Percentiles rank a stretch among this genome's conserved stretches.
phyloP scores from a whole-genome alignment of 371 early-diverging fungal genomes.

The Modicella reniformis region DNA sequence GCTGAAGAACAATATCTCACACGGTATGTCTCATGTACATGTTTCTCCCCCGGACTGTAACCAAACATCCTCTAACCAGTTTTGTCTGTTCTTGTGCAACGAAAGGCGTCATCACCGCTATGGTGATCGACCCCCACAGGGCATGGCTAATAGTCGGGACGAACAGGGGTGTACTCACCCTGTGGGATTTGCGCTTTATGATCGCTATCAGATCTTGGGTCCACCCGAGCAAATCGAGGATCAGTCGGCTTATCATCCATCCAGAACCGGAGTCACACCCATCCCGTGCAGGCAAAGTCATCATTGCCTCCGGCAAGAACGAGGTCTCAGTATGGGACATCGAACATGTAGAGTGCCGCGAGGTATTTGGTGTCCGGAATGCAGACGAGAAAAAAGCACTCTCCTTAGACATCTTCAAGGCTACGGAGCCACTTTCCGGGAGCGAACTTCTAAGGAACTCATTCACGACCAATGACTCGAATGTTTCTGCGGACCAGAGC shows the following conservation, averaged over 20 bases:
- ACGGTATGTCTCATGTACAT: conserved; percentile 53
- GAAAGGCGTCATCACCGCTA: conserved; percentile 73
- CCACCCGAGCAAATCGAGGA: conserved; percentile 78
- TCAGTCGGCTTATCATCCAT: conserved; percentile 70
- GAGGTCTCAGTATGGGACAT: conserved; percentile 91
- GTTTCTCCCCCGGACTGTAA: background rate
- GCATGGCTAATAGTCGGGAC: conserved; percentile 86
- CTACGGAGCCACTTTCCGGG: conserved; percentile 64
- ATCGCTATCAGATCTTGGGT: conserved; percentile 81
- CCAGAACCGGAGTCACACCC: conserved; percentile 60
- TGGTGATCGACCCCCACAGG: conserved; percentile 73
- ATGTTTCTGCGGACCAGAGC: conserved; percentile 62
- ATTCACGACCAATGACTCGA: conserved; percentile 64
- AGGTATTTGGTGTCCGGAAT: conserved; percentile 73
- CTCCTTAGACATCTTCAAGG: conserved; percentile 62
- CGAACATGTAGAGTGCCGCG: conserved; percentile 73
- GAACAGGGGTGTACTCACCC: conserved; percentile 78
- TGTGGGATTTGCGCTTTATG: conserved; percentile 89
- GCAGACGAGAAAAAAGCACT: conserved; percentile 69
- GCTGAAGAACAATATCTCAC: conserved; percentile 65
- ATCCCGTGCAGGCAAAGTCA: conserved; percentile 58
- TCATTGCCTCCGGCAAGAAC: conserved; percentile 76
- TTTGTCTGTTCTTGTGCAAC: background rate
- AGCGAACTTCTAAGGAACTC: conserved; percentile 61
- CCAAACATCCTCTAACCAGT: background rate